Conservation (phyloP, 768 basidiomycete species). For the Lepiota venenata region DNA sequence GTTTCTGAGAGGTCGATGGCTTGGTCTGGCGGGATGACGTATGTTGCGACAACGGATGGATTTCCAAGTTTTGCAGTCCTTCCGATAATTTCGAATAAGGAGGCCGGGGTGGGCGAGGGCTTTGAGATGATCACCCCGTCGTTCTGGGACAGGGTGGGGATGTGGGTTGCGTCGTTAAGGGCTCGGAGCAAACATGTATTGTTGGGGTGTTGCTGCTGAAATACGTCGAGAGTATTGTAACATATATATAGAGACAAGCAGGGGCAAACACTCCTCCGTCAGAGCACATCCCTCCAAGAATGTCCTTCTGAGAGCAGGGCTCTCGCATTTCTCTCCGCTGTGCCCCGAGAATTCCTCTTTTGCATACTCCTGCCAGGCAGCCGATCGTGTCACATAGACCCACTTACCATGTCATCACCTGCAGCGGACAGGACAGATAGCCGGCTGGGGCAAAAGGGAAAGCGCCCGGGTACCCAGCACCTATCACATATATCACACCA, state of each 20-base stretch:
- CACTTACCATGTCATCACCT: conserved; percentile 4
- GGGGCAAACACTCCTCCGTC: conserved; percentile 6
- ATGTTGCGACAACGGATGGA: conserved; percentile 13
- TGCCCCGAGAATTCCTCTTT: conserved; percentile 11
- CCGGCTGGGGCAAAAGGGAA: neutral
- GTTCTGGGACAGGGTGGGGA: conserved; percentile 10
- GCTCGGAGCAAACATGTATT: neutral
- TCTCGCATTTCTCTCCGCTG: conserved; percentile 18
- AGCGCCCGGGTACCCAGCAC: neutral
- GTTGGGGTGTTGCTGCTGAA: conserved; percentile 3
- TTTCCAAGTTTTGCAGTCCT: conserved; percentile 22
- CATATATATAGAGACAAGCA: conserved; percentile 8
- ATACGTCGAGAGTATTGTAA: neutral
- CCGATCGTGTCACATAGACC: neutral
- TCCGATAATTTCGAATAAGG: conserved; percentile 10
- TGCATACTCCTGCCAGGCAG: neutral
- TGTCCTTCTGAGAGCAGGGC: conserved; percentile 37
- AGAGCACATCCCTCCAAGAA: conserved; percentile 16
- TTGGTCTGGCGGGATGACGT: conserved; percentile 26
- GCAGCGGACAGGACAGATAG: conserved; percentile 5
- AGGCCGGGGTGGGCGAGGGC: neutral
- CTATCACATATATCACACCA: conserved; percentile 41
- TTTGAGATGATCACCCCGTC: neutral
- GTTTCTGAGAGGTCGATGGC: conserved; percentile 20
- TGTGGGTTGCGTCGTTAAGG: conserved; percentile 1